A percentile compares a stretch with the other conserved stretches of the same genome.
phyloP scores from a whole-genome alignment of 139 green algal species.

The Edaphochlamys debaryana region DNA sequence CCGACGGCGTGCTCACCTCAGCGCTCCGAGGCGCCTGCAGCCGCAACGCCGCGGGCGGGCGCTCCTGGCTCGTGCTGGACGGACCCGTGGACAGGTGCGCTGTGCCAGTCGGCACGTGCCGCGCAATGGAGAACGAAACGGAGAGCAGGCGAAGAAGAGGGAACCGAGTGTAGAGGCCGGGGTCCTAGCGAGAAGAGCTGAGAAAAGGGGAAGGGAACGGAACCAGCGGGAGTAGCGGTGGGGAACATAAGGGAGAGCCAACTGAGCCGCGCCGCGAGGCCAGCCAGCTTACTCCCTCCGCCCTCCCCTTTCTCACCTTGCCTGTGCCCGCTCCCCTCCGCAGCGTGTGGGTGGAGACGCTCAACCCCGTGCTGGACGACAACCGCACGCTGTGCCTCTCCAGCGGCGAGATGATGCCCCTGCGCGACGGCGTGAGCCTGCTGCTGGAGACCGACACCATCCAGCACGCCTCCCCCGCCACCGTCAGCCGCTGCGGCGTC shows the following conservation, averaged over 20 bases:
- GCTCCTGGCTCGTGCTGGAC: constrained; percentile 63
- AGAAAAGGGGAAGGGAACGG: too few species aligned
- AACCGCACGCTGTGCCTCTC: constrained; percentile 71
- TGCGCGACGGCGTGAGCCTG: constrained; percentile 62
- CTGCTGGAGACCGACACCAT: constrained; percentile 69
- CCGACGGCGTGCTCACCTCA: constrained; percentile 75
- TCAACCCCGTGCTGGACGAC: constrained; percentile 82
- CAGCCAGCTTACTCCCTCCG: too few species aligned
- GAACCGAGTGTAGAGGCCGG: too few species aligned
- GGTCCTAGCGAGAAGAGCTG: too few species aligned
- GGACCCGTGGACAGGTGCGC: constrained; percentile 62
- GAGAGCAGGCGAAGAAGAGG: too few species aligned
- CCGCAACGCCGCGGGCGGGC: constrained; percentile 25
- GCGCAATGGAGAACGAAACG: too few species aligned
- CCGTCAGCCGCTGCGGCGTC: constrained; percentile 71
- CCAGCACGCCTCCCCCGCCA: constrained; percentile 66
- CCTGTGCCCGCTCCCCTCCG: too few species aligned
- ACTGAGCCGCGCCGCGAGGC: too few species aligned
- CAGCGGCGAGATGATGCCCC: constrained; percentile 65
- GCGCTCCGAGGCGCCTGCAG: constrained; percentile 49
- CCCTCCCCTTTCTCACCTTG: too few species aligned
- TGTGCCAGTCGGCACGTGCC: too few species aligned
- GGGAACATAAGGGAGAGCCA: too few species aligned
- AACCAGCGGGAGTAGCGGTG: too few species aligned
- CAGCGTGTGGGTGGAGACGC: constrained; percentile 64